Evolutionary conservation across 345 rosid genomes (phyloP), one percentile per base, ranked within the genome.

Genomic region (Syzygium grande): DNA sequence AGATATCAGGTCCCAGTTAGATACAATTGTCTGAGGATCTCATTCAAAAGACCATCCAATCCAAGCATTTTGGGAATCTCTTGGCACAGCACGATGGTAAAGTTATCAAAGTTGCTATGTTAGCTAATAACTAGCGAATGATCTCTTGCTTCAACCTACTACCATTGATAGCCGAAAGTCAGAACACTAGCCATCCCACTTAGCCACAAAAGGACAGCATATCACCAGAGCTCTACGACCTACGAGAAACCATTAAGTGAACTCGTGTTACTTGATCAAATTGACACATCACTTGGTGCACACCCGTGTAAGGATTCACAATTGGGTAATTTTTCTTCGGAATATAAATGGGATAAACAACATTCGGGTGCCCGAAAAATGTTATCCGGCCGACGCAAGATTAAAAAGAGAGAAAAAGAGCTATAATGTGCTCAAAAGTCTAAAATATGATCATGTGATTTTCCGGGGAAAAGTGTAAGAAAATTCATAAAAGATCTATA

Each of bases 381-480:
- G 7, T 53, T 53, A 53, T 53, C 56, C 2, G 56, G 22, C 56
- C 22, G 3, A 1, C 46, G 1, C 7, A 43, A 43, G 46, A 43
- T 43, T 43, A 43, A 43, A 43, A 43, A 43, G 46, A 43, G 46
- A 43, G 46, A 59, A 15, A 61, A 61, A 3, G 38, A 61, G n/a
- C 29, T 17, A 61, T 2, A 34, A 61, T 9, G 38, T 61, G 73
- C 73, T 52, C 5, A 15, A 52, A 14, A 19, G 25, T 73, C 49
- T 11, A 1, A 73, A 2, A 19, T 73, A 10, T 4, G 49, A 38
- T 38, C 22, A 21, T 9, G 59, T 55, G 59, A 23, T 9, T 22
- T 55, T 21, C 1, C 1, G 1, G 1, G 46, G 7, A 43, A 0
- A 43, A 43, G 46, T 43, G 7, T 43, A 6, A 1, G 46, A 43